Evolutionary conservation across 805 yeast species (phyloP).

Genomic region (Zygosaccharomyces lentus): DNA sequence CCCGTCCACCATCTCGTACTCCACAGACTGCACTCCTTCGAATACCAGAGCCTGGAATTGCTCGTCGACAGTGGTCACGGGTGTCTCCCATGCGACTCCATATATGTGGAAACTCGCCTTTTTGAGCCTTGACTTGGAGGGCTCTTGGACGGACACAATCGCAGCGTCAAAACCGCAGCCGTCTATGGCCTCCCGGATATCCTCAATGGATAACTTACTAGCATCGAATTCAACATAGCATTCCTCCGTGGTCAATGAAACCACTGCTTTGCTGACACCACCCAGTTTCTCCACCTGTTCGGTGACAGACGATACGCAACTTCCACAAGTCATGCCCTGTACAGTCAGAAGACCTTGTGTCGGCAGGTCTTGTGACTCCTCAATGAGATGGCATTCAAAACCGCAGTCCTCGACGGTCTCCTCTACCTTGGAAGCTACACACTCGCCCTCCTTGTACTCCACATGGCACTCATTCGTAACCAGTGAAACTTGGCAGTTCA

Average conservation of each 20-base stretch:
- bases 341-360: slow-evolving; percentile 20
- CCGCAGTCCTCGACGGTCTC: slow-evolving; percentile 72
- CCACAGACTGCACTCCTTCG: slow-evolving; percentile 10
- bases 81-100: slow-evolving; percentile 60
- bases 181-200: slow-evolving; percentile 54
- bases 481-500: slow-evolving; percentile 57
- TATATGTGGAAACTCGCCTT: slow-evolving; percentile 36
- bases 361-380: background rate
- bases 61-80: slow-evolving; percentile 1
- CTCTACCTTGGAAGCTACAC: slow-evolving; percentile 36
- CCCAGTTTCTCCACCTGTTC: slow-evolving; percentile 44
- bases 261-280: slow-evolving; percentile 53
- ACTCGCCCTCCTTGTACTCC: slow-evolving; percentile 39
- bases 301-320: slow-evolving; percentile 70
- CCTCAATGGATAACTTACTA: slow-evolving; percentile 29
- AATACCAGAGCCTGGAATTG: slow-evolving; percentile 5
- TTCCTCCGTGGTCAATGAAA: slow-evolving; percentile 72
- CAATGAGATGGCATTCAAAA: slow-evolving; percentile 44
- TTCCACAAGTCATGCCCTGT: slow-evolving; percentile 87
- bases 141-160: slow-evolving; percentile 7
- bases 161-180: slow-evolving; percentile 69
- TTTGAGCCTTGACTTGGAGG: slow-evolving; percentile 6
- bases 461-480: slow-evolving; percentile 70
- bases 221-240: slow-evolving; percentile 54
- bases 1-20: background rate